Evolutionary conservation across 73 alveolate species (phyloP).

Genomic region (Stentor roeselii): DNA sequence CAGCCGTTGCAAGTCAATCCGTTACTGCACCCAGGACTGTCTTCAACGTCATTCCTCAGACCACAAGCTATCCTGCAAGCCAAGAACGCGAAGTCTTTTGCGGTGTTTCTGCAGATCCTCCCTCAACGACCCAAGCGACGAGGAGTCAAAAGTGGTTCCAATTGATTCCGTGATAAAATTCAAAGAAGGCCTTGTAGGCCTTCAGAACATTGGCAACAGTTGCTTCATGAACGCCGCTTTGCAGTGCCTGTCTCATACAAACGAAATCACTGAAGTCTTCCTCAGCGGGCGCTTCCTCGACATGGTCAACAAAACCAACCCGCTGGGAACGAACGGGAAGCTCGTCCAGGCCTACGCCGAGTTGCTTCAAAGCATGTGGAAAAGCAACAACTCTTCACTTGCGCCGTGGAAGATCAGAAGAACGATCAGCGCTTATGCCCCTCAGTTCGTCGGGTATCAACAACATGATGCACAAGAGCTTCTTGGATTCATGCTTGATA

Average conservation of each 20-base stretch:
- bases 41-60: neutral
- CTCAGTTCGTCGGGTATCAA: conserved; percentile 68
- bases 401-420: conserved; percentile 60
- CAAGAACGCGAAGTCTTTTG: neutral
- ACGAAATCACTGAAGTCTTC: neutral
- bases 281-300: conserved; percentile 18
- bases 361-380: conserved; percentile 52
- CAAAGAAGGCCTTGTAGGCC: conserved; percentile 70
- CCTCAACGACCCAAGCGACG: neutral
- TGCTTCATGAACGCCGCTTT: conserved; percentile 41
- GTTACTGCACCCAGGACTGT: conserved; percentile 30
- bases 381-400: conserved; percentile 28
- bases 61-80: neutral
- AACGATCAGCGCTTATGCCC: conserved; percentile 37
- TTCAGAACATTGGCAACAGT: conserved; percentile 92
- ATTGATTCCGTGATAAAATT: neutral
- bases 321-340: conserved; percentile 90
- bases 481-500: conserved; percentile 89
- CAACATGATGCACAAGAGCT: conserved; percentile 95
- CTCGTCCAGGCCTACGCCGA: conserved; percentile 60
- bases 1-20: conserved; percentile 39
- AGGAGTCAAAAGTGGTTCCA: neutral
- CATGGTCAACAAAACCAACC: conserved; percentile 81
- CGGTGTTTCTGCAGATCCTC: conserved; percentile 7
- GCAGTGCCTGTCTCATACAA: conserved; percentile 34